These are phyloP conservation scores for Arthrobotrys musiformis DNA, from an alignment of 2,329 filamentous ascomycete species.

Conservation along the genomic window DNA sequence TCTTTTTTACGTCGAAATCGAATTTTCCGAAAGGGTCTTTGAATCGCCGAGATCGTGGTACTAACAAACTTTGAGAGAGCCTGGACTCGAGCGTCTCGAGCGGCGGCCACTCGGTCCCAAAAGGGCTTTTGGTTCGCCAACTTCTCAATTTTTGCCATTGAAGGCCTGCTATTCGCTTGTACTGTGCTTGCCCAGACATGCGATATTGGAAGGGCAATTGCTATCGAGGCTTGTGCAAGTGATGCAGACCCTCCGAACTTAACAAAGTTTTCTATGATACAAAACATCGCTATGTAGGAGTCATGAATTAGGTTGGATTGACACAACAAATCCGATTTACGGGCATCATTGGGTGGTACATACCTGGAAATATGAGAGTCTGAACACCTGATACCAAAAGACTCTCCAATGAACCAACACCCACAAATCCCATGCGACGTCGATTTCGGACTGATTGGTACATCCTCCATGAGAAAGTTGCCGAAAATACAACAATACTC, in stretches of 20 bases:
- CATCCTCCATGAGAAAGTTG: conserved; percentile 39
- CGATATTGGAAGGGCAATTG: conserved; percentile 73
- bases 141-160: conserved; percentile 64
- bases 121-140: conserved; percentile 34
- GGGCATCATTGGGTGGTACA: neutral
- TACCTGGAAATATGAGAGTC: conserved; percentile 32
- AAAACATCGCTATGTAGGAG: conserved; percentile 69
- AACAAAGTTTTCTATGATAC: conserved; percentile 69
- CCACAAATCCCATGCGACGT: conserved; percentile 43
- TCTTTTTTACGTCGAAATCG: neutral
- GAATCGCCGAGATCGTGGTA: neutral
- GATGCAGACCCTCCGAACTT: conserved; percentile 68
- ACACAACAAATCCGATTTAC: neutral
- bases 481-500: conserved; percentile 55
- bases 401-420: conserved; percentile 44
- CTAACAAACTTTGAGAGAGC: conserved; percentile 6
- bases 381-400: conserved; percentile 40
- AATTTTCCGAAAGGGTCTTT: neutral
- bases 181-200: conserved; percentile 70
- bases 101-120: conserved; percentile 46
- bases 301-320: neutral
- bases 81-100: conserved; percentile 10
- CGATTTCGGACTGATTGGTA: conserved; percentile 31
- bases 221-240: conserved; percentile 70
- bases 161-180: conserved; percentile 70